These are phyloP conservation scores for Apostasia shenzhenica DNA, from an alignment of 106 monocot genomes.

Conservation along the genomic window DNA sequence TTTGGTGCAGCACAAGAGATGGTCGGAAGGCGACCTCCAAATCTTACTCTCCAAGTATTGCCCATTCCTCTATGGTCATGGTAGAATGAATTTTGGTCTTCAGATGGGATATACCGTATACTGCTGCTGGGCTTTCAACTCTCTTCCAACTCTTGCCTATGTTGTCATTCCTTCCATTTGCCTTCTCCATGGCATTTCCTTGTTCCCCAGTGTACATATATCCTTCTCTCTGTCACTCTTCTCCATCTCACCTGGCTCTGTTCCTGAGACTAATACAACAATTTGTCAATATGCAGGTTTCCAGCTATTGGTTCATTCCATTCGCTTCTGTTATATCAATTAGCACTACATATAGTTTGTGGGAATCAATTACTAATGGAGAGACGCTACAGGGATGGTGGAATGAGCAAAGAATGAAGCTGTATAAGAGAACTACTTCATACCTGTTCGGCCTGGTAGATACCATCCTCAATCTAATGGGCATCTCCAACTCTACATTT, in stretches of 20 bases:
- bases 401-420: slow-evolving; percentile 67
- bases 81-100: slow-evolving; percentile 40
- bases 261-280: neutral
- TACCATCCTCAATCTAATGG: slow-evolving; percentile 31
- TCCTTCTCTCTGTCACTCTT: neutral
- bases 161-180: slow-evolving; percentile 32
- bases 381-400: slow-evolving; percentile 49
- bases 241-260: neutral
- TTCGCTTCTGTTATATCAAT: slow-evolving; percentile 31
- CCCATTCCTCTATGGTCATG: slow-evolving; percentile 41
- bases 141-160: slow-evolving; percentile 51
- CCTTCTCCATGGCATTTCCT: slow-evolving; percentile 37
- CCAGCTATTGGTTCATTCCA: slow-evolving; percentile 37
- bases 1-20: slow-evolving; percentile 61
- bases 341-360: slow-evolving; percentile 16
- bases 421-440: slow-evolving; percentile 48
- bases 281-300: slow-evolving; percentile 16
- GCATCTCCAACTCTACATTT: slow-evolving; percentile 32
- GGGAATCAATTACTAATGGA: slow-evolving; percentile 19
- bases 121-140: slow-evolving; percentile 46
- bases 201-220: slow-evolving; percentile 49
- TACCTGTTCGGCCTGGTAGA: slow-evolving; percentile 56
- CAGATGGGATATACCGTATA: slow-evolving; percentile 43
- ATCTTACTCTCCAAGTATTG: slow-evolving; percentile 56
- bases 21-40: slow-evolving; percentile 60